Evolutionary conservation across 2,329 filamentous ascomycete species (phyloP), one percentile per base, ranked within the genome.

Genomic region (Phialophora tarda): DNA sequence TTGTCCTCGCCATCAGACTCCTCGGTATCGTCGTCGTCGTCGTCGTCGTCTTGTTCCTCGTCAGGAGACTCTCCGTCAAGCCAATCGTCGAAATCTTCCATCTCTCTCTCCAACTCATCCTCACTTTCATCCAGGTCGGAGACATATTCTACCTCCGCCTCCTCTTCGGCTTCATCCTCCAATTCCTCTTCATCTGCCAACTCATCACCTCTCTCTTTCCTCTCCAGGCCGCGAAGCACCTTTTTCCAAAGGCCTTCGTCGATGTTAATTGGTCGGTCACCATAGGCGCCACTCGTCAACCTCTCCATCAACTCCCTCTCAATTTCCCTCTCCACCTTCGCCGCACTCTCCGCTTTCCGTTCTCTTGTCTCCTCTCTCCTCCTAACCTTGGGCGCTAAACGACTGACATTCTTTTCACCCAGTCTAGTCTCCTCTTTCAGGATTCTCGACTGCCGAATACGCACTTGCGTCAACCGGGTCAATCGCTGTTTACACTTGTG

Each of bases 21-120:
- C 23, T 84, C 84, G 4, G 84, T 85, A 5, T 87, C 81, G 23
- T 87, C 81, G n/a, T 71, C 74, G 11, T 80, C 80, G 3, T 81
- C 81, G 2, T 81, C 81, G 34, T 80, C 80, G 44, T 78, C 76
- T 34, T 78, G 79, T 63, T 78, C 80, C 44, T 82, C 82, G 59
- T 83, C 83, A 0, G 79, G 83, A 66, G 85, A 86, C 65, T 85
- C 90, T 68, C 88, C 92, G 73, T 89, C 93, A 58, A 97, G 83
- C 94, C 94, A 98, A 75, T 98, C 94, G 78, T 98, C 91, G 62
- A 98, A 97, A 77, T 98, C 94, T 78, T 97, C 92, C 59, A 98
- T 86, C 23, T 92, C 81, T 72, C 86, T 85, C 67, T 86, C 82
- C 63, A 83, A 79, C 53, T 92, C 91, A 64, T 92, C 90, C 67